A percentile compares a stretch with the other conserved stretches of the same genome.
phyloP scores from a whole-genome alignment of 2,329 filamentous ascomycete species.

The Verticillium zaregamsianum region DNA sequence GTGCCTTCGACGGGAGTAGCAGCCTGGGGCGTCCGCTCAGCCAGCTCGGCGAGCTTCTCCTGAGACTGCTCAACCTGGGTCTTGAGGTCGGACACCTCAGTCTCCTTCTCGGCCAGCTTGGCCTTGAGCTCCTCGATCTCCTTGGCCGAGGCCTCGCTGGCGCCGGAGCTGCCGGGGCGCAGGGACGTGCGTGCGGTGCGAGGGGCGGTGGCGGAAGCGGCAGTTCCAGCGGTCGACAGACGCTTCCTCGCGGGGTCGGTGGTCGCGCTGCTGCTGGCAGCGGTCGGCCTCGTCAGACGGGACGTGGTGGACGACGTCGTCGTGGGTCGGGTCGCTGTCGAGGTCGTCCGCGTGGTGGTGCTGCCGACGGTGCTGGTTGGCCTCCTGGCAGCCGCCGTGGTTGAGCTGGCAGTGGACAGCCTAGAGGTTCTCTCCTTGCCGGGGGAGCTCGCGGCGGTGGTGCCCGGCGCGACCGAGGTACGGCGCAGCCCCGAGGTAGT shows the following conservation, averaged over 20 bases:
- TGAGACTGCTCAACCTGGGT: conserved; percentile 51
- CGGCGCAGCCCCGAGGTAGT: conserved; percentile 35
- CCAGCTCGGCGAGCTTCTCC: conserved; percentile 51
- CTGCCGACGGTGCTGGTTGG: conserved; percentile 17
- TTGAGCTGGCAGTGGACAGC: conserved; percentile 18
- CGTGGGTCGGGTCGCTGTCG: conserved; percentile 27
- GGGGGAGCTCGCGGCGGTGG: conserved; percentile 19
- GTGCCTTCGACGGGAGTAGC: conserved; percentile 24
- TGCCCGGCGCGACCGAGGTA: conserved; percentile 37
- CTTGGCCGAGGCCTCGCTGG: conserved; percentile 41
- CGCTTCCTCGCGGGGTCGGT: conserved; percentile 53
- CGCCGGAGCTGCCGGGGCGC: conserved; percentile 28
- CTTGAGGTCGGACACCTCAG: conserved; percentile 53
- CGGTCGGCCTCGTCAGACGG: conserved; percentile 16
- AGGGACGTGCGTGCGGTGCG: conserved; percentile 38
- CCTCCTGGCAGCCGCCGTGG: conserved; percentile 26
- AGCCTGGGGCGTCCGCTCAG: conserved; percentile 34
- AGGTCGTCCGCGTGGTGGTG: conserved; percentile 18
- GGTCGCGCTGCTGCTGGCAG: conserved; percentile 26
- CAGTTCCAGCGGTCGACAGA: conserved; percentile 43
- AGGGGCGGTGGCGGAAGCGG: conserved; percentile 29
- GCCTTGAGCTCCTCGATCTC: conserved; percentile 57
- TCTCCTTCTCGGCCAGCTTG: conserved; percentile 54
- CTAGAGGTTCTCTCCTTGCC: conserved; percentile 28
- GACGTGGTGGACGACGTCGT: conserved; percentile 31